These are phyloP conservation scores for Hymenoscyphus fructigenus DNA, from an alignment of 2,329 filamentous ascomycete species.

Conservation along the genomic window DNA sequence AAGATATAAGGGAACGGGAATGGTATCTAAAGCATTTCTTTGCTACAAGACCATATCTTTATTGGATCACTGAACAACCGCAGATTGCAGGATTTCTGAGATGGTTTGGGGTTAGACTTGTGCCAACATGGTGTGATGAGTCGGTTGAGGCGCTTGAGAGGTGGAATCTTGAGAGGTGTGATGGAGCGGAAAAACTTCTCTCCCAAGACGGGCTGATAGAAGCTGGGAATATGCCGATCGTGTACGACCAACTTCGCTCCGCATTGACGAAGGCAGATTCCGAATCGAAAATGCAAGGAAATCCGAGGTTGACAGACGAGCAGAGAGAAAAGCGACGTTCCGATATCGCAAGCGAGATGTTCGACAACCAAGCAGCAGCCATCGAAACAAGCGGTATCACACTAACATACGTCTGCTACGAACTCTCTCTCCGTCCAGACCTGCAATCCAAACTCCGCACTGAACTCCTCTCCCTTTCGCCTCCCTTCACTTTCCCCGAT, in stretches of 20 bases:
- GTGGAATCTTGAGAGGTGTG: slow-evolving; percentile 60
- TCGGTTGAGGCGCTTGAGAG: slow-evolving; percentile 68
- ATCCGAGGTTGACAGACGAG: neutral
- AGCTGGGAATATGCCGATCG: neutral
- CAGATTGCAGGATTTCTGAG: slow-evolving; percentile 52
- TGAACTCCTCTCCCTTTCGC: slow-evolving; percentile 46
- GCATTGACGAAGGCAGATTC: slow-evolving; percentile 43
- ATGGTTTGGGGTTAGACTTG: slow-evolving; percentile 55
- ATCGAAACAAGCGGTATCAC: slow-evolving; percentile 76
- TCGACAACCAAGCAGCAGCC: slow-evolving; percentile 75
- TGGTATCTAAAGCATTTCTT: neutral
- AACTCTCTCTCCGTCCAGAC: slow-evolving; percentile 46
- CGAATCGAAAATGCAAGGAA: slow-evolving; percentile 26
- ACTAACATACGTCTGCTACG: slow-evolving; percentile 62
- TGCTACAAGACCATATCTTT: slow-evolving; percentile 49
- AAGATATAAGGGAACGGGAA: slow-evolving; percentile 62
- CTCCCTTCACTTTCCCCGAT: slow-evolving; percentile 35
- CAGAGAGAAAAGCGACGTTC: slow-evolving; percentile 28
- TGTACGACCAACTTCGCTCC: slow-evolving; percentile 33
- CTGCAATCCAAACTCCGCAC: slow-evolving; percentile 43
- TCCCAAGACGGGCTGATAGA: neutral
- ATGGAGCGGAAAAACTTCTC: slow-evolving; percentile 5
- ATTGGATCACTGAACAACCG: slow-evolving; percentile 74
- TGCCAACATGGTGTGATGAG: slow-evolving; percentile 64
- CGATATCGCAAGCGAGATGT: slow-evolving; percentile 67